Conservation (phyloP, 2,329 filamentous ascomycete species). For the Gyromitra esculenta region DNA sequence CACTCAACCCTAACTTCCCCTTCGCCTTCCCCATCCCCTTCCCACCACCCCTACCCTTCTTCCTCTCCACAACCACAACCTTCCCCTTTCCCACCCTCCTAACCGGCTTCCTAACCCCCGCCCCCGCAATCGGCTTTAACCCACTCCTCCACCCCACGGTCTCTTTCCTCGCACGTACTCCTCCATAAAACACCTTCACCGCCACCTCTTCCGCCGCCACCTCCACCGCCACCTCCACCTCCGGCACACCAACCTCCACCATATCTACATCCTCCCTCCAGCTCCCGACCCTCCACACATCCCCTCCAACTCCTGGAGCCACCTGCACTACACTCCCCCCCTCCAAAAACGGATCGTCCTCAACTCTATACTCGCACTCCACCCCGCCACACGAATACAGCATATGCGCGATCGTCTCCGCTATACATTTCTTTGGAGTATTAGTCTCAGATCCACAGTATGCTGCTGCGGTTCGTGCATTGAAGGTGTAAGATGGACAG, state of each 20-base stretch:
- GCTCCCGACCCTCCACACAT: not conserved
- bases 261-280: not conserved
- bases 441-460: not conserved
- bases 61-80: not conserved
- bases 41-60: not conserved
- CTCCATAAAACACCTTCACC: not conserved
- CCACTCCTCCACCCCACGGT: not conserved
- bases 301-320: not conserved
- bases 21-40: not conserved
- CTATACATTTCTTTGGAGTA: not conserved
- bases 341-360: slow-evolving; percentile 4
- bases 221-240: too few species aligned
- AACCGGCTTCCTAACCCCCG: not conserved
- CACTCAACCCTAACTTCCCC: not conserved
- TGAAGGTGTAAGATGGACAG: not conserved
- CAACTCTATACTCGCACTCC: not conserved
- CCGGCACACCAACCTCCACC: not conserved
- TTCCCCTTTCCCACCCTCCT: not conserved
- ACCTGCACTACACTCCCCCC: not conserved
- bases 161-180: not conserved
- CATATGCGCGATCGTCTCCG: slow-evolving; percentile 1
- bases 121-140: not conserved
- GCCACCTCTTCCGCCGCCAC: not conserved
- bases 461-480: not conserved
- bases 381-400: slow-evolving; percentile 1